Percentiles rank a stretch among this genome's conserved stretches.
Conservation (phyloP, 139 green algal genomes). For the Haematococcus sp. region DNA sequence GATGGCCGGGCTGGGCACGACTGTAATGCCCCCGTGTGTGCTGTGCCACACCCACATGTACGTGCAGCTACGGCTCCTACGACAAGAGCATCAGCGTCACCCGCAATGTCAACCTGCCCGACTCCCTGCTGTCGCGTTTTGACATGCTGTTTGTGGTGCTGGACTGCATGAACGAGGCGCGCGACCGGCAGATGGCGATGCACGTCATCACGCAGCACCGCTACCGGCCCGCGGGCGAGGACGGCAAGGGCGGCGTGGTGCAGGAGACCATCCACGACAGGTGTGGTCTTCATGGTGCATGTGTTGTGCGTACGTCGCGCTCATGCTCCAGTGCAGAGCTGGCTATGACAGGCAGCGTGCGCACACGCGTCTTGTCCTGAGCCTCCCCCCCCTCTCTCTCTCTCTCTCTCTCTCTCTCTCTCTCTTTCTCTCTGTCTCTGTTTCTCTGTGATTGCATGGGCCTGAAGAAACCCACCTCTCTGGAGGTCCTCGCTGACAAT, state of each 20-base stretch:
- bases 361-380: too few species aligned
- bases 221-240: conserved; percentile 75
- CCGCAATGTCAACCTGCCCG: conserved; percentile 94
- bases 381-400: too few species aligned
- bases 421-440: too few species aligned
- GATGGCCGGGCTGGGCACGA: too few species aligned
- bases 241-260: conserved; percentile 24
- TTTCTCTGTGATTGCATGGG: too few species aligned
- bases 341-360: too few species aligned
- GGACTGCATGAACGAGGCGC: conserved; percentile 79
- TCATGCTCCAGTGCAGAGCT: too few species aligned
- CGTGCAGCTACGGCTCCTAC: conserved; percentile 25
- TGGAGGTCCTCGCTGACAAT: too few species aligned
- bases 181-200: conserved; percentile 73
- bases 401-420: too few species aligned
- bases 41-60: too few species aligned
- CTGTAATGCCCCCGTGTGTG: too few species aligned
- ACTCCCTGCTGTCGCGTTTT: conserved; percentile 97
- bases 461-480: too few species aligned
- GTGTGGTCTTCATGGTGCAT: background rate
- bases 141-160: conserved; percentile 97
- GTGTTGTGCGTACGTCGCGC: background rate
- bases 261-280: conserved; percentile 46
- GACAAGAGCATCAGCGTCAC: conserved; percentile 79
- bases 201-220: conserved; percentile 83